A percentile compares a stretch with the other conserved stretches of the same genome.
Conservation (phyloP, 2,329 filamentous ascomycete species). For the Teratosphaeria destructans region DNA sequence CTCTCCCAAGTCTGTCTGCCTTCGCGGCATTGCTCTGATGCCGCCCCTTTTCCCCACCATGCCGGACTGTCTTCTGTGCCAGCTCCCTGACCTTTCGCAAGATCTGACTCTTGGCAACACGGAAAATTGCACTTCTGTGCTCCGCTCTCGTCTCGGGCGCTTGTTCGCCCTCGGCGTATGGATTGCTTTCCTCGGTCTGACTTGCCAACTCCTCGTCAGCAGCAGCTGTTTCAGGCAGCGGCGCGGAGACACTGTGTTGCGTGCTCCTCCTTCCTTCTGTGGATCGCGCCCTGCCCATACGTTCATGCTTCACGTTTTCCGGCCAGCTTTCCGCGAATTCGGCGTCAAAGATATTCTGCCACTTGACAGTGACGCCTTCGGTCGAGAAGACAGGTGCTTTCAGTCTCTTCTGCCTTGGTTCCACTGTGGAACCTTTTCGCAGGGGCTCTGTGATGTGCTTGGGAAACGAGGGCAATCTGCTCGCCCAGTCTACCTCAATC, state of each 20-base stretch:
- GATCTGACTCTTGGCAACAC: neutral
- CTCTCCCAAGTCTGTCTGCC: neutral
- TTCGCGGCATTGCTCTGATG: neutral
- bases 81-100: neutral
- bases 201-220: neutral
- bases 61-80: neutral
- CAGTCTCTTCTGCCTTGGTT: neutral
- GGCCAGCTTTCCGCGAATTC: slow-evolving; percentile 28
- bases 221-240: neutral
- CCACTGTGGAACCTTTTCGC: neutral
- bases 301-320: slow-evolving; percentile 18
- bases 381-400: slow-evolving; percentile 12
- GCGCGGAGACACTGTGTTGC: neutral
- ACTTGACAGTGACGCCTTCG: slow-evolving; percentile 23
- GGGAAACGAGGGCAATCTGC: neutral
- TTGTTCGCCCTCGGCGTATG: neutral
- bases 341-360: slow-evolving; percentile 29
- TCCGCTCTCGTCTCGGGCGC: neutral
- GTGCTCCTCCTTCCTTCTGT: neutral
- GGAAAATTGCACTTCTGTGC: neutral
- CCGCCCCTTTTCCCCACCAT: neutral
- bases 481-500: neutral
- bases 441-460: neutral
- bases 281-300: slow-evolving; percentile 19
- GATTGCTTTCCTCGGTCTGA: neutral